Evolutionary conservation across 495 filamentous ascomycete genomes (phyloP).

Genomic region (Hyaloscypha hepaticicola): DNA sequence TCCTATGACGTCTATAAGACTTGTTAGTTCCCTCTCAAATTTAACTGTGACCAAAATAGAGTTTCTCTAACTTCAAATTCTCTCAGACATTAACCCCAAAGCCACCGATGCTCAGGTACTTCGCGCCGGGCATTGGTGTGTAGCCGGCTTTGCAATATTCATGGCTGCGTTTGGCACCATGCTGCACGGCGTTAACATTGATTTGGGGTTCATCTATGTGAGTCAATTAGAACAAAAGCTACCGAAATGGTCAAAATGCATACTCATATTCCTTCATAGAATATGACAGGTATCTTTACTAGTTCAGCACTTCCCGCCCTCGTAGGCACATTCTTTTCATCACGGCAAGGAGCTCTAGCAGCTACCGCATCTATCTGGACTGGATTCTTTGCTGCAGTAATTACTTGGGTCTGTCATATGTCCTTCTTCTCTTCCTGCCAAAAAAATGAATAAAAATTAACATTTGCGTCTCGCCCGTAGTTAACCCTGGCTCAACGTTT

Average conservation of each 20-base stretch:
- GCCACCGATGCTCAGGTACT: not conserved
- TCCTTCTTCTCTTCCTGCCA: not conserved
- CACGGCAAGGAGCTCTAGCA: constrained; percentile 8
- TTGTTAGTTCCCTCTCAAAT: not conserved
- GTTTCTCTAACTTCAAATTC: not conserved
- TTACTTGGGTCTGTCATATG: not conserved
- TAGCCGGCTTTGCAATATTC: not conserved
- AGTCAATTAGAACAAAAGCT: not conserved
- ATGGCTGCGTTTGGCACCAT: constrained; percentile 44
- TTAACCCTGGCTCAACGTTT: constrained; percentile 25
- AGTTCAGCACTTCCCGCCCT: constrained; percentile 3
- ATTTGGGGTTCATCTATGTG: constrained; percentile 27
- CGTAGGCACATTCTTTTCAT: constrained; percentile 5
- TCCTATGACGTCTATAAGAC: not conserved
- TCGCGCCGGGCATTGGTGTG: not conserved
- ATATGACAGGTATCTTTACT: constrained; percentile 13
- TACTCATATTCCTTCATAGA: not conserved
- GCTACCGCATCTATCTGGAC: constrained; percentile 5
- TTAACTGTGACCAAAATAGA: no score
- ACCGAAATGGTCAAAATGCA: not conserved
- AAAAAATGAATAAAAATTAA: no score
- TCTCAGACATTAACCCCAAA: not conserved
- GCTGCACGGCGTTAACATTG: constrained; percentile 47
- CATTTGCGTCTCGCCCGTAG: not conserved
- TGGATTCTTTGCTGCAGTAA: constrained; percentile 9